These are phyloP conservation scores for Bruguiera parviflora DNA, from an alignment of 345 rosid species.

Conservation along the genomic window DNA sequence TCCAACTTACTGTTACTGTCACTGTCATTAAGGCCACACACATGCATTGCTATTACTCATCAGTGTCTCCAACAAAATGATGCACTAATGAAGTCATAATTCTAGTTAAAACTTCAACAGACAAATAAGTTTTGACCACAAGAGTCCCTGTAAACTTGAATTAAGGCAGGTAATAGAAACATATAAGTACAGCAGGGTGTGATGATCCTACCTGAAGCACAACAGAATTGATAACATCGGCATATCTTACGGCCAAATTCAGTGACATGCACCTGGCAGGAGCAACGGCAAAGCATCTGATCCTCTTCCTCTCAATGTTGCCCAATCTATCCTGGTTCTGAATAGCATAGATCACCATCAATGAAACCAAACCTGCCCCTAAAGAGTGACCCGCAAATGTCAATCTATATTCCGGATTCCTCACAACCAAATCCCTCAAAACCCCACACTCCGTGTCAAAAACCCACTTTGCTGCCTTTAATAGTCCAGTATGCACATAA, in stretches of 20 bases:
- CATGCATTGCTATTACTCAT: background rate
- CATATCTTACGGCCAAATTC: conserved; percentile 87
- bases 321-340: conserved; percentile 62
- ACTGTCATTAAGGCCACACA: background rate
- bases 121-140: background rate
- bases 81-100: background rate
- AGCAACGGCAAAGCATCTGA: conserved; percentile 85
- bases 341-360: conserved; percentile 56
- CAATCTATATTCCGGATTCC: conserved; percentile 59
- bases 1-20: background rate
- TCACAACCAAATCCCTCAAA: conserved; percentile 54
- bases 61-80: background rate
- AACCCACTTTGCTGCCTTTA: conserved; percentile 82
- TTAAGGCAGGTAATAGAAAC: background rate
- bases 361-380: conserved; percentile 78
- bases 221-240: conserved; percentile 76
- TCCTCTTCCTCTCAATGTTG: conserved; percentile 65
- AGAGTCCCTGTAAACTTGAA: background rate
- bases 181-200: background rate
- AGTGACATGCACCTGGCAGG: conserved; percentile 88
- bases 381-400: conserved; percentile 89
- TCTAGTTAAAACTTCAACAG: background rate
- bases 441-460: conserved; percentile 60
- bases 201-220: conserved; percentile 69
- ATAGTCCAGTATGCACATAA: conserved; percentile 81